Evolutionary conservation across 768 basidiomycete genomes (phyloP), one percentile per base, ranked within the genome.

Genomic region (Stropharia rugosoannulata): DNA sequence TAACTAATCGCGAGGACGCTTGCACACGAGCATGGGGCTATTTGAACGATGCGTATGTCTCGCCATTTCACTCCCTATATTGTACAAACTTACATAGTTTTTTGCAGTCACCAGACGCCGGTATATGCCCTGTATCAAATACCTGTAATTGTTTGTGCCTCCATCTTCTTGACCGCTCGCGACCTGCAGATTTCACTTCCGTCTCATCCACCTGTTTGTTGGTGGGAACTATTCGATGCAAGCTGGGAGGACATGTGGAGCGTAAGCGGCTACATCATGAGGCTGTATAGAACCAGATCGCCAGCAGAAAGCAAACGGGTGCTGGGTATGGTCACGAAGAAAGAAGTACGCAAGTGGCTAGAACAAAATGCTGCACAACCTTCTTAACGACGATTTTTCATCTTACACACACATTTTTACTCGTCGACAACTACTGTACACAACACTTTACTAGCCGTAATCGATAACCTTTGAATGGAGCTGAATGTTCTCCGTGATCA

Each of bases 201-300:
- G 0, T 85, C 84, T 1, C 73, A 75, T 9, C 78, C 86, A 10
- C 84, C 89, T 0, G 78, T 86, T 52, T 82, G 85, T 54, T 99
- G 97, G 97, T 96, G 91, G 89, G 85, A 90, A 42, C 76, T 98
- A 5, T 99, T 99, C 64, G 97, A 98, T 66, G 90, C 93, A 0
- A 77, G 84, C 0, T 91, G 86, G 84, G 92, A 94, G 51, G 95
- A 97, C 63, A 78, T 97, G 25, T 89, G 89, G 86, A 84, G 78
- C 61, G 85, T 95, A 7, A 87, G 87, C 57, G 93, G 92, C n/a
- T 79, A 81, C 62, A 81, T 96, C 49, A 90, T 92, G 89, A 79
- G 87, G 39, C 73, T 98, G 3, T 98, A 90, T 67, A 78, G 85
- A 4, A 66, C 75, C 46, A 77, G 86, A 49, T 75, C 70, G 9